Evolutionary conservation across 306 rosid species (phyloP).

Genomic region (Citrullus amarus): DNA sequence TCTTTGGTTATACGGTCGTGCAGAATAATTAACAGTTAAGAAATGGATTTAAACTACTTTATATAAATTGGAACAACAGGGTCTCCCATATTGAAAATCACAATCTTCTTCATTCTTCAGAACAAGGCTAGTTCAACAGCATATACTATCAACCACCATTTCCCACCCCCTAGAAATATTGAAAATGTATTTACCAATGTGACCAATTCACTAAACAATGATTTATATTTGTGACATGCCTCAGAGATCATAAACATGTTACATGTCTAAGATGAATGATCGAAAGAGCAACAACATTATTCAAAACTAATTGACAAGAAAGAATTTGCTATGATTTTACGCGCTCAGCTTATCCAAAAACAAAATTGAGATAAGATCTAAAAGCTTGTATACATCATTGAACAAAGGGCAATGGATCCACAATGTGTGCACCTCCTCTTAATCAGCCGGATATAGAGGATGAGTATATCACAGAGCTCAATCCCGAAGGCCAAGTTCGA

Average conservation of each 20-base stretch:
- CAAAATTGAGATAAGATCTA: not conserved
- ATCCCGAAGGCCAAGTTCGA: constrained; percentile 78
- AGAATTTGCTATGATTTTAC: constrained; percentile 6
- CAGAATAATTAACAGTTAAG: not conserved
- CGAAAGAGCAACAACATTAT: not conserved
- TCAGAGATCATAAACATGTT: not conserved
- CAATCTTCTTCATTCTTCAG: not conserved
- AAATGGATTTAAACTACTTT: not conserved
- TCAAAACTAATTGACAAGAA: not conserved
- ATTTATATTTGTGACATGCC: not conserved
- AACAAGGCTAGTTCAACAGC: not conserved
- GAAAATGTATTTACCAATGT: not conserved
- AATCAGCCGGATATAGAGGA: not conserved
- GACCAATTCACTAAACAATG: not conserved
- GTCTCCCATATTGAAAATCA: not conserved
- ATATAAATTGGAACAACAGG: not conserved
- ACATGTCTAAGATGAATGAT: not conserved
- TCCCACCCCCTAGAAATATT: not conserved
- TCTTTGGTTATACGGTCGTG: not conserved
- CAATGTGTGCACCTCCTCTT: not conserved
- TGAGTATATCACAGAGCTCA: constrained; percentile 15
- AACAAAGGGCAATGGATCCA: not conserved
- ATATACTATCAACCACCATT: not conserved
- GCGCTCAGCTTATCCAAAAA: not conserved
- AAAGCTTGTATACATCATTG: not conserved